Conservation (phyloP, 257 asterid genomes). For the Ophiorrhiza pumila region DNA sequence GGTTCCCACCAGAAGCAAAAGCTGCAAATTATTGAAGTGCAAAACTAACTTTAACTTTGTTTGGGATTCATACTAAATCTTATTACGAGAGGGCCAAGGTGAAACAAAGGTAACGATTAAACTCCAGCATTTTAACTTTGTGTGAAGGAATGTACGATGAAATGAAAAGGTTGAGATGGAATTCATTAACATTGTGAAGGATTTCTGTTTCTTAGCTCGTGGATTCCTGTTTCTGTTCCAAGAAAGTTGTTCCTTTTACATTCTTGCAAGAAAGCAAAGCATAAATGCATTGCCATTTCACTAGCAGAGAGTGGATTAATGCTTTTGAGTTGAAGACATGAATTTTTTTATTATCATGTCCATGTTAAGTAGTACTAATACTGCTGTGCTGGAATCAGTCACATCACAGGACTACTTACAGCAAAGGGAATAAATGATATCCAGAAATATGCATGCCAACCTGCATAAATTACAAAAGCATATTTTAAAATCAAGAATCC, state of each 20-base stretch:
- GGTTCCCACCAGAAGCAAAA: conserved; percentile 58
- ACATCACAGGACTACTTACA: conserved; percentile 28
- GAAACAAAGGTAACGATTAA: neutral
- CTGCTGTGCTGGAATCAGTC: neutral
- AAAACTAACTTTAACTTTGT: no score
- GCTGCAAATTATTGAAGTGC: conserved; percentile 44
- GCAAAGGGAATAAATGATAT: conserved; percentile 59
- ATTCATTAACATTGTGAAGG: neutral
- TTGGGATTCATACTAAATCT: neutral
- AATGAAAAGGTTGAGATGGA: neutral
- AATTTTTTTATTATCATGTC: neutral
- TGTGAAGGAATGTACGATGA: neutral
- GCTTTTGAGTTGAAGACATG: neutral
- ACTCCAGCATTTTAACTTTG: neutral
- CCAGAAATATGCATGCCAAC: conserved; percentile 82
- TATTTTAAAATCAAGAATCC: neutral
- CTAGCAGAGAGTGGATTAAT: neutral
- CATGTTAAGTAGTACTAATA: neutral
- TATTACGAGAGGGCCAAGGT: neutral
- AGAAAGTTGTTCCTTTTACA: no score
- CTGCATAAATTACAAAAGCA: conserved; percentile 29
- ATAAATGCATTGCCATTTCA: neutral
- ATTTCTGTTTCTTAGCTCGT: neutral
- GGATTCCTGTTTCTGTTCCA: no score
- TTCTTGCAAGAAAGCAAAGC: no score